Evolutionary conservation across 345 rosid genomes (phyloP).

Genomic region (Clausena lansium): DNA sequence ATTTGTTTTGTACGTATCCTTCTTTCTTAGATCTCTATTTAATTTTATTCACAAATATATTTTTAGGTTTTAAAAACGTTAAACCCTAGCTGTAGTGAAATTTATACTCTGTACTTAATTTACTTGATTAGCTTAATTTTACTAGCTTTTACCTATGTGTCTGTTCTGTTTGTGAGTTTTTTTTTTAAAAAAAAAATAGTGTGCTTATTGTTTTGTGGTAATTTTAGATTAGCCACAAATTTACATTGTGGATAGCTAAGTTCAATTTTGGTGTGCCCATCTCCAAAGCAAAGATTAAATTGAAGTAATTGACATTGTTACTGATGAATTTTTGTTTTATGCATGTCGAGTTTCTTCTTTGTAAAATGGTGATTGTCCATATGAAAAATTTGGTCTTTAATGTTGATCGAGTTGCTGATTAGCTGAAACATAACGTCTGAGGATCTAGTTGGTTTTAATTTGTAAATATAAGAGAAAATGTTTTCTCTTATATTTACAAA

Average conservation of each 20-base stretch:
- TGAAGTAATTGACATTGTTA: background rate
- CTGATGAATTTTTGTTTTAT: background rate
- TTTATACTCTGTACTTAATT: background rate
- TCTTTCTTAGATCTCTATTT: conserved; percentile 8
- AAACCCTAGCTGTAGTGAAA: conserved; percentile 9
- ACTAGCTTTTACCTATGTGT: background rate
- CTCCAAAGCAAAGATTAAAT: background rate
- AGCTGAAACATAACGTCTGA: background rate
- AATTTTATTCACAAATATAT: background rate
- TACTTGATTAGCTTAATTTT: too few relatives aligned
- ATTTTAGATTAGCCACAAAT: background rate
- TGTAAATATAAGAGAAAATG: background rate
- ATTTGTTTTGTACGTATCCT: conserved; percentile 2
- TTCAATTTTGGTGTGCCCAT: background rate
- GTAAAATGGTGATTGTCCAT: background rate
- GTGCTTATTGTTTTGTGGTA: background rate
- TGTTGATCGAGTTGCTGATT: background rate
- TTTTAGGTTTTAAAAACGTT: background rate
- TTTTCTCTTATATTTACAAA: too few relatives aligned
- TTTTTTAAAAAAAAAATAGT: too few relatives aligned
- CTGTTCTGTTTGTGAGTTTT: background rate
- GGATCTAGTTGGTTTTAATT: background rate
- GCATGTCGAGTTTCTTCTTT: background rate
- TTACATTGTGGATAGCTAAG: too few relatives aligned
- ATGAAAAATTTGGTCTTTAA: background rate